Evolutionary conservation across 768 basidiomycete species (phyloP).

Genomic region (Termitomyces sp.): DNA sequence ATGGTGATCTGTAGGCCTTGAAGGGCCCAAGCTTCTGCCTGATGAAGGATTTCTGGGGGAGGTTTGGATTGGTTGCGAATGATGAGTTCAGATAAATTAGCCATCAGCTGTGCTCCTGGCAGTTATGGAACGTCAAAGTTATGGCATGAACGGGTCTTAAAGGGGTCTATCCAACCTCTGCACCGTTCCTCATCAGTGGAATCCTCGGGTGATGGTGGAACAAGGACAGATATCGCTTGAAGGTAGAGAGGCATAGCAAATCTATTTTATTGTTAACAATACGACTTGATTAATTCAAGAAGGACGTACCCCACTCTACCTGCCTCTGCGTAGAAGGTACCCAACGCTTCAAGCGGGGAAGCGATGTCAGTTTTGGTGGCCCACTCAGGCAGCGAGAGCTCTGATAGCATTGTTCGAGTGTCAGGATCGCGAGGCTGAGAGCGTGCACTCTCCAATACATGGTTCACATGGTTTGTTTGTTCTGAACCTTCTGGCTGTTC

Average conservation of each 20-base stretch:
- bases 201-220: slow-evolving; percentile 41
- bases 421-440: slow-evolving; percentile 13
- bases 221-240: slow-evolving; percentile 58
- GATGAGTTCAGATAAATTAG: slow-evolving; percentile 40
- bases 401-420: slow-evolving; percentile 35
- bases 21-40: slow-evolving; percentile 62
- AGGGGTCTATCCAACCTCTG: slow-evolving; percentile 38
- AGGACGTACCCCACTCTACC: slow-evolving; percentile 53
- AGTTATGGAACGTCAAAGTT: not conserved
- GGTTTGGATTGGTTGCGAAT: slow-evolving; percentile 26
- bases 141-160: not conserved
- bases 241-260: slow-evolving; percentile 65
- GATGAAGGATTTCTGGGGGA: slow-evolving; percentile 28
- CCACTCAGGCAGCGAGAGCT: slow-evolving; percentile 60
- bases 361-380: slow-evolving; percentile 56
- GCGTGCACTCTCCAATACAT: not conserved
- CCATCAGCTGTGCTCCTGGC: slow-evolving; percentile 45
- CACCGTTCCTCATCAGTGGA: slow-evolving; percentile 50
- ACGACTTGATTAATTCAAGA: not conserved
- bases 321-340: slow-evolving; percentile 51
- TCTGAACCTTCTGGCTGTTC: slow-evolving; percentile 6
- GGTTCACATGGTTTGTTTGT: not conserved
- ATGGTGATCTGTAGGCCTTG: slow-evolving; percentile 39
- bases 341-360: slow-evolving; percentile 67
- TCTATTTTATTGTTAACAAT: slow-evolving; percentile 27